These are phyloP conservation scores for Coemansia sp. DNA, from an alignment of 192 early-diverging fungal species.

Conservation along the genomic window DNA sequence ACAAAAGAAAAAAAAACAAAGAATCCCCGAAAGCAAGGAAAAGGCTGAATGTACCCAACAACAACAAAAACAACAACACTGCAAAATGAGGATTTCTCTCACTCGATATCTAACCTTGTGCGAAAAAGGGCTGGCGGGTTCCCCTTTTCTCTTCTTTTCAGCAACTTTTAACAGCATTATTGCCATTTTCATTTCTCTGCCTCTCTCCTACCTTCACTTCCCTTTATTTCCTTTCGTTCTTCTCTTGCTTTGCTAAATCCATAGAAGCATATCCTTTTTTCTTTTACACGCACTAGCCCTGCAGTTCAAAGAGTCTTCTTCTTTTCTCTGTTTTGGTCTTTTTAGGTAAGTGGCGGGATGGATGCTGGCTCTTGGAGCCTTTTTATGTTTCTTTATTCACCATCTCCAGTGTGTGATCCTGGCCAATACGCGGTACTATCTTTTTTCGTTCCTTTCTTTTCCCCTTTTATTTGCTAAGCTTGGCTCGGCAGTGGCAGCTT, in stretches of 20 bases:
- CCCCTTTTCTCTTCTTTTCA: not conserved
- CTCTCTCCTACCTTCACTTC: constrained; percentile 1
- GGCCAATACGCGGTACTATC: too few species aligned
- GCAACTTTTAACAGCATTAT: not conserved
- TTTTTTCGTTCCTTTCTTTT: too few species aligned
- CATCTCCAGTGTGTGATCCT: too few species aligned
- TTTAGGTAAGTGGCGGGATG: too few species aligned
- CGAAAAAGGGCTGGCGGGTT: not conserved
- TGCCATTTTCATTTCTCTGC: not conserved
- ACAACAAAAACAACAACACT: not conserved
- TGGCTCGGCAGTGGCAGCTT: too few species aligned
- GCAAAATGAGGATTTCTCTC: not conserved
- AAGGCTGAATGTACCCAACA: not conserved
- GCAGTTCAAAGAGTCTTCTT: too few species aligned
- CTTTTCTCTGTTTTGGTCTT: too few species aligned
- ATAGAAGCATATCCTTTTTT: constrained; percentile 1
- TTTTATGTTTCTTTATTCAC: too few species aligned
- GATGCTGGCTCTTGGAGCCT: too few species aligned
- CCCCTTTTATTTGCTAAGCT: too few species aligned
- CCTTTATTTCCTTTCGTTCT: not conserved
- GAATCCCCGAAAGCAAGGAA: not conserved
- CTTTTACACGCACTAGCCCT: too few species aligned
- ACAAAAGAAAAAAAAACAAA: not conserved
- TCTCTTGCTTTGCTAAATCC: not conserved
- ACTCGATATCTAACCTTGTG: constrained; percentile 5